phyloP scores from a whole-genome alignment of 139 green algal genomes.

The Chlamydomonas applanata region DNA sequence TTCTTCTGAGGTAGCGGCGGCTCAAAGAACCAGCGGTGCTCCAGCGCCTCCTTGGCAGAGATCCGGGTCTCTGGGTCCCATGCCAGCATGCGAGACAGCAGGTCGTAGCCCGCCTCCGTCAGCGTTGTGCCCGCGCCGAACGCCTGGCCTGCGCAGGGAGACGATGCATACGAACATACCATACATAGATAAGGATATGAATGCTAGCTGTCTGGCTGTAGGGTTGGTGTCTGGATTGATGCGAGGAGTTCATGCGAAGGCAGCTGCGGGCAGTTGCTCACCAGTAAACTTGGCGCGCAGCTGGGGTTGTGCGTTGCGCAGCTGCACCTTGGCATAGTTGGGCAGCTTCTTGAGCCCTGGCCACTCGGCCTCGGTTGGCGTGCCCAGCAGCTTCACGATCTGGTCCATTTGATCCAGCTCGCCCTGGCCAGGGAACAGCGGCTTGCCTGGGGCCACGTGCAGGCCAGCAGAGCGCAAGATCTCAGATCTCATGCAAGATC shows the following conservation, averaged over 20 bases:
- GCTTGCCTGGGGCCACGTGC: slow-evolving; percentile 38
- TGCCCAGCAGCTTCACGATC: slow-evolving; percentile 77
- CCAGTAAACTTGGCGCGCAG: slow-evolving; percentile 11
- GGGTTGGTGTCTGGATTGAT: no score
- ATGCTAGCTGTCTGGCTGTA: neutral
- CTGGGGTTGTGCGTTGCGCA: slow-evolving; percentile 12
- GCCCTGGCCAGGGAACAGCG: slow-evolving; percentile 66
- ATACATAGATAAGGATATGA: neutral
- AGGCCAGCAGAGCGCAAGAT: no score
- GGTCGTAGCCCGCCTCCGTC: slow-evolving; percentile 41
- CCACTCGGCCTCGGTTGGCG: slow-evolving; percentile 77
- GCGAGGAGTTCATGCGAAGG: no score
- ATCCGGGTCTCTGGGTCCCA: slow-evolving; percentile 45
- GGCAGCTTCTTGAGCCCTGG: slow-evolving; percentile 63
- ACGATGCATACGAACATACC: no score
- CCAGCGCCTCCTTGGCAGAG: slow-evolving; percentile 34
- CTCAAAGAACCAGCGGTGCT: slow-evolving; percentile 49
- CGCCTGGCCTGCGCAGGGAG: neutral
- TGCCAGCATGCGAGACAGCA: slow-evolving; percentile 42
- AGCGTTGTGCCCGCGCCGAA: slow-evolving; percentile 29
- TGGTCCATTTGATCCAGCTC: slow-evolving; percentile 81
- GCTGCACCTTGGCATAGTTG: slow-evolving; percentile 27
- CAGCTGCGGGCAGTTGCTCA: no score
- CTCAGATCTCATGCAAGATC: no score
- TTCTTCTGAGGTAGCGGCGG: slow-evolving; percentile 33